Evolutionary conservation across 2,329 filamentous ascomycete genomes (phyloP).

Genomic region (Chaetoscypha palmicola): DNA sequence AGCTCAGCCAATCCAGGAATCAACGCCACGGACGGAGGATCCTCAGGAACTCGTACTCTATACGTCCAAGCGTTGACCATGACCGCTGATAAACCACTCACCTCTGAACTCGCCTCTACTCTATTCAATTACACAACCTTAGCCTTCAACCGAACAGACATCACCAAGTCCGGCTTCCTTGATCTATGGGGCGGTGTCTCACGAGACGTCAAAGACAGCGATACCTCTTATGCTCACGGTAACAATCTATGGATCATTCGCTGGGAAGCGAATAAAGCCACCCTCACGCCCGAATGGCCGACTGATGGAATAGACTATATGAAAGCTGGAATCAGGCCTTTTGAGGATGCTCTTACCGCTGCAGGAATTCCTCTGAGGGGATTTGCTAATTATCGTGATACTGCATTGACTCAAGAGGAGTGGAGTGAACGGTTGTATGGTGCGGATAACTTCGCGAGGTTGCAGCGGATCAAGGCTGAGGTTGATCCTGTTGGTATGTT

Average conservation of each 20-base stretch:
- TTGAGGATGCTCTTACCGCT: conserved; percentile 8
- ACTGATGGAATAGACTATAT: conserved; percentile 11
- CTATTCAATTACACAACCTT: conserved; percentile 7
- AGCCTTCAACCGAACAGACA: conserved; percentile 12
- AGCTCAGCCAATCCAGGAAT: conserved; percentile 3
- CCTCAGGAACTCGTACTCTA: conserved; percentile 2
- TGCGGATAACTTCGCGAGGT: conserved; percentile 8
- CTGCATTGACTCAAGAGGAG: conserved; percentile 7
- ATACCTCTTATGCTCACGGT: conserved; percentile 9
- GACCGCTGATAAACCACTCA: conserved; percentile 11
- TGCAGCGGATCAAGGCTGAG: conserved; percentile 12
- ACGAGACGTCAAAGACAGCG: conserved; percentile 1
- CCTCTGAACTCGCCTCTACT: conserved; percentile 6
- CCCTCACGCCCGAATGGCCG: neutral
- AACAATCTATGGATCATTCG: conserved; percentile 16
- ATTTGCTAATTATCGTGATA: conserved; percentile 15
- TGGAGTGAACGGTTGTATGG: conserved; percentile 15
- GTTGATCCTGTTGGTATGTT: conserved; percentile 13
- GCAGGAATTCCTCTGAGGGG: conserved; percentile 8
- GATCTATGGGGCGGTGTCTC: conserved; percentile 16
- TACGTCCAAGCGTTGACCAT: conserved; percentile 10
- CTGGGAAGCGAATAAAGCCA: conserved; percentile 8
- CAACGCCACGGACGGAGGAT: conserved; percentile 7
- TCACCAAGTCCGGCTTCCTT: conserved; percentile 7
- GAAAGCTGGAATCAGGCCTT: conserved; percentile 9